Evolutionary conservation across 2,329 filamentous ascomycete species (phyloP), one percentile per base, ranked within the genome.

Genomic region (Phyllosticta ampelicida): DNA sequence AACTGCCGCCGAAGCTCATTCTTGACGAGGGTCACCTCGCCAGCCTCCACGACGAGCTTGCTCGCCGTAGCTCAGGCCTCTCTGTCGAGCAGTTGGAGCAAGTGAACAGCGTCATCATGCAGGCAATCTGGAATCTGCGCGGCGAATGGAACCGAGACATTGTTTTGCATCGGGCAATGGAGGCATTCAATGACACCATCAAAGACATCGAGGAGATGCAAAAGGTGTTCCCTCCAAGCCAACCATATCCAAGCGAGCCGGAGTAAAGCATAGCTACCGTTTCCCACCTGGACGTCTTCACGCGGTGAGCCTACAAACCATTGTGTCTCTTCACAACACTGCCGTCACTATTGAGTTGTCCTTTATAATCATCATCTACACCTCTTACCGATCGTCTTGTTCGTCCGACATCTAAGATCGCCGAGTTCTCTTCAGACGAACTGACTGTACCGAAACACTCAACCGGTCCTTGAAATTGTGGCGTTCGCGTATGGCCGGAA

Each of bases 61-160:
- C 86, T 0, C 74, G 80, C 26, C 77, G 79, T 51, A 92, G 88
- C 1, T 85, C 83, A 19, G 89, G 89, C 0, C 89, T 88, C 70
- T 88, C 86, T 0, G 88, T 99, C 55, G 94, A 99, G 74, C 92
- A 99, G 71, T 77, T 99, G 19, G 92, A 97, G 76, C 92, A 97
- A 72, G 86, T 96, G 69, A 91, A 91, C 70, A 86, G 90, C 8
- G 84, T 86, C 63, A 77, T 97, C 62, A 97, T 97, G 92, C 87
- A 92, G 61, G 84, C 86, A 62, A 81, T 97, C 51, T 99, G 94
- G 94, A 80, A 79, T 61, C 81, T 81, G 61, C 81, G 90, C 54
- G 80, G 83, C 53, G 86, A 95, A 66, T 94, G 89, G 83, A 94
- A 99, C 72, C 83, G 94, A 50, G 86, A 84, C 65, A 79, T 80